Conservation (phyloP, 441 rosid species). For the Corymbia citriodora region DNA sequence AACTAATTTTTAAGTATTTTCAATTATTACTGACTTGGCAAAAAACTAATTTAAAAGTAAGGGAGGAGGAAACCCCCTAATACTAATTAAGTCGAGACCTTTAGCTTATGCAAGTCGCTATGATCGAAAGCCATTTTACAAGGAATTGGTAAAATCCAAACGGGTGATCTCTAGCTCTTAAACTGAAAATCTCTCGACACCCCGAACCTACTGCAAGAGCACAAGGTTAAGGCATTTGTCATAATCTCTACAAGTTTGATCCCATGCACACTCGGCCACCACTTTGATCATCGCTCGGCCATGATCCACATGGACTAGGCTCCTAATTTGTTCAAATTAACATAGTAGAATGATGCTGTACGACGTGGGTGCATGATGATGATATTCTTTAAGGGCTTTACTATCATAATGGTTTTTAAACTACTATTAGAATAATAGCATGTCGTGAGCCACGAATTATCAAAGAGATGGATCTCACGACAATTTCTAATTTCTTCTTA, state of each 20-base stretch:
- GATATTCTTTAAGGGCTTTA: not conserved
- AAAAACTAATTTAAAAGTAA: not conserved
- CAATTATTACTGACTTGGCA: not conserved
- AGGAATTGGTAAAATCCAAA: not conserved
- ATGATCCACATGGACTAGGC: not conserved
- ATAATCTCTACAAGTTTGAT: too few species aligned
- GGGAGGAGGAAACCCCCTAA: not conserved
- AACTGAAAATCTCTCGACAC: not conserved
- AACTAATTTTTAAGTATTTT: not conserved
- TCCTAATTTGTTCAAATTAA: fast-evolving
- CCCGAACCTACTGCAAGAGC: not conserved
- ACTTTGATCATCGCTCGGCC: not conserved
- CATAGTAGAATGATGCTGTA: not conserved
- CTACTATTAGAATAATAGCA: too few species aligned
- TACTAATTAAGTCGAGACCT: not conserved
- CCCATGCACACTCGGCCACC: not conserved
- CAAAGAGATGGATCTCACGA: too few species aligned
- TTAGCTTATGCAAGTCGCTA: not conserved
- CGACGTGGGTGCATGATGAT: not conserved
- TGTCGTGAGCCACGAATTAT: too few species aligned
- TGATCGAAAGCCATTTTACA: not conserved
- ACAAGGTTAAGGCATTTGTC: not conserved
- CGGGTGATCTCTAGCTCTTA: not conserved
- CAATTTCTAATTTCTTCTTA: too few species aligned
- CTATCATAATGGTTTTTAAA: too few species aligned